A percentile compares a stretch with the other conserved stretches of the same genome.
These are phyloP conservation scores for Marasmius sp. DNA, from an alignment of 1,284 basidiomycete species.

Conservation along the genomic window DNA sequence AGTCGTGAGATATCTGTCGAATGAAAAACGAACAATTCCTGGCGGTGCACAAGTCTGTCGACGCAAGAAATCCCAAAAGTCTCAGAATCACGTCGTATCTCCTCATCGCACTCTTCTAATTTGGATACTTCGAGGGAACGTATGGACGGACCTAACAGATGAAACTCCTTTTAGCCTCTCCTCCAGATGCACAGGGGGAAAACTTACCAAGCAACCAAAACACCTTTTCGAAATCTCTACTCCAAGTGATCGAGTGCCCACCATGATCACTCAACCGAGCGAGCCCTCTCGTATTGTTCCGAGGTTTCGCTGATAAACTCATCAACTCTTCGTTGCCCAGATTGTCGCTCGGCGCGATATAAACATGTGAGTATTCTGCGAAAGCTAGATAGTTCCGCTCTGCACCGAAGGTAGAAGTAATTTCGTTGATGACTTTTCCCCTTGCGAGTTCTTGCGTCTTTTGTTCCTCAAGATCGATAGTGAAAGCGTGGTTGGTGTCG, in stretches of 20 bases:
- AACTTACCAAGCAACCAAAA: slow-evolving; percentile 71
- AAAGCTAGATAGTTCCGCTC: slow-evolving; percentile 48
- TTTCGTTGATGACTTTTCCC: slow-evolving; percentile 55
- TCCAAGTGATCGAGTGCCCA: slow-evolving; percentile 66
- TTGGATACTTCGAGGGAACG: slow-evolving; percentile 59
- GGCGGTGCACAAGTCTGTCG: slow-evolving; percentile 48
- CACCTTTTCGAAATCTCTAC: slow-evolving; percentile 57
- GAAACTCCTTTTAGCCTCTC: slow-evolving; percentile 1
- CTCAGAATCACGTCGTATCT: slow-evolving; percentile 43
- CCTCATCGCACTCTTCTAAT: slow-evolving; percentile 45
- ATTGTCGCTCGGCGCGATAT: slow-evolving; percentile 42
- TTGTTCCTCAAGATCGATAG: slow-evolving; percentile 60
- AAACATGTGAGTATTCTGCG: slow-evolving; percentile 66
- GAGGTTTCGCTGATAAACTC: slow-evolving; percentile 60
- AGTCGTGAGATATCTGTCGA: slow-evolving; percentile 60
- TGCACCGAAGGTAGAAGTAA: slow-evolving; percentile 35
- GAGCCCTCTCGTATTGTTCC: slow-evolving; percentile 58
- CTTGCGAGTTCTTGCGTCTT: slow-evolving; percentile 46
- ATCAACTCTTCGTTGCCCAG: slow-evolving; percentile 41
- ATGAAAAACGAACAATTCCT: slow-evolving; percentile 58
- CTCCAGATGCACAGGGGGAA: slow-evolving; percentile 5
- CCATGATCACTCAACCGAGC: slow-evolving; percentile 66
- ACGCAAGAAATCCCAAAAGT: slow-evolving; percentile 64
- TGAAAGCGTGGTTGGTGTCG: slow-evolving; percentile 48
- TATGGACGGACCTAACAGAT: slow-evolving; percentile 56